Evolutionary conservation across 2,329 filamentous ascomycete genomes (phyloP), one percentile per base, ranked within the genome.

Genomic region (Aschersonia sp.): DNA sequence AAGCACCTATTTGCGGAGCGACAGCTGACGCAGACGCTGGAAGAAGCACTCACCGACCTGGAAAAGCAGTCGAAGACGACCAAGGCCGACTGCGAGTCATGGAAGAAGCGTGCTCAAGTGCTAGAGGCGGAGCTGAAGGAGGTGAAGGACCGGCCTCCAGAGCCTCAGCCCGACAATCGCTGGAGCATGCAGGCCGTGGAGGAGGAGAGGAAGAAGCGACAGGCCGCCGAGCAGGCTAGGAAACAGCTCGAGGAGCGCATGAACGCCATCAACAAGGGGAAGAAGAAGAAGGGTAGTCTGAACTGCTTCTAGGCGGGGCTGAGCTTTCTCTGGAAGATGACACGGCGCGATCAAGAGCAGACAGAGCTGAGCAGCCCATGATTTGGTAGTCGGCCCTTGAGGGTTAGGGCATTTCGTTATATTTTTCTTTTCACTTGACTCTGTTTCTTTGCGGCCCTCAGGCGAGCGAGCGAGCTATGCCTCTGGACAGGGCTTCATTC

Each of bases 1-100:
- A 97, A 96, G 71, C 89, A 97, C 61, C 77, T 98, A 30, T 84
- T 85, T 54, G 92, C 92, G 3, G 92, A 98, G 72, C 94, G 94
- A 63, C 91, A 97, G 64, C 81, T 98, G 50, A 98, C 91, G 0
- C 84, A 87, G 45, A 97, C 91, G 2, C 77, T 98, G 40, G 92
- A 98, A 65, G 91, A 97, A 67, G 92, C 92, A 5, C 79, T 98
- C 31, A 91, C 88, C 2, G 92, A 98, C 58, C 78, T 98, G 40
- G 92, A 98, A 67, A 79, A 80, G 48, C 89, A 94, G 57, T 89
- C 85, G 58, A 94, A 91, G 66, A 91, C 91, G 72, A 82, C 91
- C 64, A 94, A 94, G 72, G 72, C 80, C 2, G 92, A 98, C 65
- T 84, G 87, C 63, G 92, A 97, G 47, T 78, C 76, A 32, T 97